Conservation (phyloP, 768 basidiomycete genomes). For the Kwoniella sp. region DNA sequence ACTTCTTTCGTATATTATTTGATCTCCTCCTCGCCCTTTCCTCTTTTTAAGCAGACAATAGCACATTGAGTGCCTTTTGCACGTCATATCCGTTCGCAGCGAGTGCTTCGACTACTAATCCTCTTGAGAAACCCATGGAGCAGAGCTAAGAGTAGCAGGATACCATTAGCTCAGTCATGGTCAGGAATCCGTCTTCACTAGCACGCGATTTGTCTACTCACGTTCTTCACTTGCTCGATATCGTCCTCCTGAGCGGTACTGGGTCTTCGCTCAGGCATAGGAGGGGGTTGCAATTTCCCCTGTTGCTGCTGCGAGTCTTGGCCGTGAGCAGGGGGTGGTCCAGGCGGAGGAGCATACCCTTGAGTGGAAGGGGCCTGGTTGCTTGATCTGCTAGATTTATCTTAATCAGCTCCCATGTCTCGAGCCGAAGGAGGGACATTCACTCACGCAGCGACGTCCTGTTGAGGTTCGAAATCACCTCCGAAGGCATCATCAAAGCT, state of each 20-base stretch:
- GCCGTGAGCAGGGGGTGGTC: constrained; percentile 44
- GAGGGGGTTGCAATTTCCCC: constrained; percentile 32
- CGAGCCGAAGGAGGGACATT: background rate
- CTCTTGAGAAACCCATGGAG: constrained; percentile 86
- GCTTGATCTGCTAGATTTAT: background rate
- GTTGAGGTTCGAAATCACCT: constrained; percentile 44
- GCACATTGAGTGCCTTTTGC: constrained; percentile 71
- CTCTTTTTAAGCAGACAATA: constrained; percentile 57
- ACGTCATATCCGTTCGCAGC: constrained; percentile 84
- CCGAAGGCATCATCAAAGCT: constrained; percentile 62
- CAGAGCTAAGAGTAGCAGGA: constrained; percentile 67
- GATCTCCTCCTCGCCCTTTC: background rate
- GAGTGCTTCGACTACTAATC: constrained; percentile 77
- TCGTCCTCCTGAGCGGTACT: constrained; percentile 51
- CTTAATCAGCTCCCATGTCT: background rate
- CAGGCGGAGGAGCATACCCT: constrained; percentile 51
- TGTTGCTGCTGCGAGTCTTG: constrained; percentile 23
- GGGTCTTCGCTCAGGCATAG: constrained; percentile 28
- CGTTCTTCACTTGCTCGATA: constrained; percentile 55
- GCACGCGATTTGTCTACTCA: constrained; percentile 40
- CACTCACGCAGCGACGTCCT: constrained; percentile 24
- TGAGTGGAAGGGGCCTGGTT: constrained; percentile 50
- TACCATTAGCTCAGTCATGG: too few relatives aligned
- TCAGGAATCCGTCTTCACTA: too few relatives aligned
- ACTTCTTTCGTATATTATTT: background rate